These are phyloP conservation scores for Aspergillus amoenus DNA, from an alignment of 2,329 filamentous ascomycete genomes.

Conservation along the genomic window DNA sequence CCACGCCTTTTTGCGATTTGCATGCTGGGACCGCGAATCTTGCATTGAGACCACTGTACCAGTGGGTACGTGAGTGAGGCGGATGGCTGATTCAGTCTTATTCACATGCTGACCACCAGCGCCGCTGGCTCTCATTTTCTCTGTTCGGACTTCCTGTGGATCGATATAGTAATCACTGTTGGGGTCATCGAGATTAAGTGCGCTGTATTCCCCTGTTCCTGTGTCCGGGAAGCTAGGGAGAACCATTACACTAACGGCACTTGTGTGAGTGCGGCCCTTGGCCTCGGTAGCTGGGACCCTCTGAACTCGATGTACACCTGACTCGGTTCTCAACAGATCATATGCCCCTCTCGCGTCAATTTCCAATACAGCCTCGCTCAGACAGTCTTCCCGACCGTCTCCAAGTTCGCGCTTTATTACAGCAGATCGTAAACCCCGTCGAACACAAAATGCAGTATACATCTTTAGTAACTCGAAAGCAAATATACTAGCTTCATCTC, in stretches of 20 bases:
- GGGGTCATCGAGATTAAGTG: constrained; percentile 73
- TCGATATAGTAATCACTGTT: constrained; percentile 90
- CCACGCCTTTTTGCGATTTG: constrained; percentile 88
- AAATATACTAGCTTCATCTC: constrained; percentile 87
- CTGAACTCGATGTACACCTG: constrained; percentile 93
- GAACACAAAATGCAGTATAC: constrained; percentile 78
- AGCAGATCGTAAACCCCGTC: constrained; percentile 63
- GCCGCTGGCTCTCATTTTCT: constrained; percentile 89
- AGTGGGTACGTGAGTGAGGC: constrained; percentile 86
- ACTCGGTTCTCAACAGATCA: constrained; percentile 77
- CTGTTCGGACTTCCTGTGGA: constrained; percentile 74
- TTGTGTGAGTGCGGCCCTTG: constrained; percentile 90
- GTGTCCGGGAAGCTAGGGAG: constrained; percentile 73
- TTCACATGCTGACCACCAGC: constrained; percentile 98
- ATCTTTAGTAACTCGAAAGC: constrained; percentile 83
- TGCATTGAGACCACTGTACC: constrained; percentile 88
- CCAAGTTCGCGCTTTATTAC: constrained; percentile 82
- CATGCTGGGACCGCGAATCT: constrained; percentile 83
- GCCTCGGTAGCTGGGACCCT: constrained; percentile 87
- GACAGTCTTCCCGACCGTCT: constrained; percentile 64
- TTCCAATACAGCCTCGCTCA: constrained; percentile 87
- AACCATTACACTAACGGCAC: constrained; percentile 87
- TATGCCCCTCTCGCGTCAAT: constrained; percentile 76
- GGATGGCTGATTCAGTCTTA: constrained; percentile 93
- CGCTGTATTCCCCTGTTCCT: constrained; percentile 50